These are phyloP conservation scores for Penicillium hordei DNA, from an alignment of 2,329 filamentous ascomycete genomes.

Conservation along the genomic window DNA sequence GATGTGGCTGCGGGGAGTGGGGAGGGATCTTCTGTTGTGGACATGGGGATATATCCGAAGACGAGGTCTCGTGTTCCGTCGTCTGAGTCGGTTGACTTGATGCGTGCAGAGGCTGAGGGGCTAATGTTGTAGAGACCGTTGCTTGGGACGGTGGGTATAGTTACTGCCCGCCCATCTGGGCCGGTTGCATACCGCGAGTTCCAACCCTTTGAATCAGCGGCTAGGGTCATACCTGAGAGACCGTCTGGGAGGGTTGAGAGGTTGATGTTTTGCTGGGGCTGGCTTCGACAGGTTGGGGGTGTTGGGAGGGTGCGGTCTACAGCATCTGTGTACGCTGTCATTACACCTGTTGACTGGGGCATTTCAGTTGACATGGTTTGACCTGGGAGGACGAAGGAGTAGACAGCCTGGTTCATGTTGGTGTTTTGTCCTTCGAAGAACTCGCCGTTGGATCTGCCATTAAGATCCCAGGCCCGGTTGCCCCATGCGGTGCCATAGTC, in stretches of 20 bases:
- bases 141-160: conserved; percentile 21
- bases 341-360: conserved; percentile 25
- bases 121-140: conserved; percentile 23
- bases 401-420: conserved; percentile 25
- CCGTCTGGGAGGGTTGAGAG: conserved; percentile 19
- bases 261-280: conserved; percentile 13
- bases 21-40: conserved; percentile 16
- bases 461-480: conserved; percentile 33
- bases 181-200: conserved; percentile 4
- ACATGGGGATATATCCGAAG: conserved; percentile 32
- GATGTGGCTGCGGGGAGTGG: conserved; percentile 5
- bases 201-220: conserved; percentile 25
- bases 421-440: conserved; percentile 17
- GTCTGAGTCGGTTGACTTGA: conserved; percentile 20
- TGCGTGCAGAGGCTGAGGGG: conserved; percentile 2
- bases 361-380: conserved; percentile 29
- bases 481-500: conserved; percentile 33
- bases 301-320: conserved; percentile 40
- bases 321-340: conserved; percentile 21
- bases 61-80: conserved; percentile 29
- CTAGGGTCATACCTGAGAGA: conserved; percentile 18
- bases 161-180: conserved; percentile 3
- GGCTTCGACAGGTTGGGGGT: conserved; percentile 30
- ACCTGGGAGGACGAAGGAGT: conserved; percentile 34
- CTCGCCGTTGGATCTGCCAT: conserved; percentile 22